Evolutionary conservation across 441 rosid species (phyloP).

Genomic region (Theobroma grandiflorum): DNA sequence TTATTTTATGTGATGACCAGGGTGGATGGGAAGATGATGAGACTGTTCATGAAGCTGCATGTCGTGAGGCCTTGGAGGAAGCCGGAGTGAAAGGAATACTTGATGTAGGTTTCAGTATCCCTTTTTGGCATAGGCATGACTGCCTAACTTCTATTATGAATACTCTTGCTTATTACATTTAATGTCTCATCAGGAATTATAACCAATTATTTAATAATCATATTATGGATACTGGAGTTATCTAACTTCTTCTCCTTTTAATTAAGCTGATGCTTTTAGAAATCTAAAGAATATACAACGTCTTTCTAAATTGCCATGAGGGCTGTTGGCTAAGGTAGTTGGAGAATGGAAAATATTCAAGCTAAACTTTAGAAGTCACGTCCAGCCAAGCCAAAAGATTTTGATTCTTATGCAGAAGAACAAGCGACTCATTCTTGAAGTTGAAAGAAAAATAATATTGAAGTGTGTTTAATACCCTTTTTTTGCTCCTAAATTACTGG

Average conservation of each 20-base stretch:
- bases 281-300: background rate
- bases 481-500: background rate
- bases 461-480: background rate
- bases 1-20: slow-evolving; percentile 35
- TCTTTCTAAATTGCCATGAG: background rate
- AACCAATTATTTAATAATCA: background rate
- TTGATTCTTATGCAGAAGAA: too few relatives aligned
- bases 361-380: background rate
- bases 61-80: slow-evolving; percentile 74
- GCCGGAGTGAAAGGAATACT: slow-evolving; percentile 71
- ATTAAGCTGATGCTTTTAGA: background rate
- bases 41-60: slow-evolving; percentile 61
- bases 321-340: background rate
- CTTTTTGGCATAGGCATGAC: background rate
- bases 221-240: background rate
- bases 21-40: slow-evolving; percentile 84
- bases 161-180: background rate
- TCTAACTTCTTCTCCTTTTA: background rate
- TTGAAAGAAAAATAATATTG: background rate
- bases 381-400: background rate
- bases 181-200: background rate
- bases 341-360: background rate
- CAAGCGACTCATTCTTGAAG: too few relatives aligned
- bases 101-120: slow-evolving; percentile 46
- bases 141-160: background rate